phyloP scores from a whole-genome alignment of 164 flowering plant species.

The Magnolia kwangsiensis region DNA sequence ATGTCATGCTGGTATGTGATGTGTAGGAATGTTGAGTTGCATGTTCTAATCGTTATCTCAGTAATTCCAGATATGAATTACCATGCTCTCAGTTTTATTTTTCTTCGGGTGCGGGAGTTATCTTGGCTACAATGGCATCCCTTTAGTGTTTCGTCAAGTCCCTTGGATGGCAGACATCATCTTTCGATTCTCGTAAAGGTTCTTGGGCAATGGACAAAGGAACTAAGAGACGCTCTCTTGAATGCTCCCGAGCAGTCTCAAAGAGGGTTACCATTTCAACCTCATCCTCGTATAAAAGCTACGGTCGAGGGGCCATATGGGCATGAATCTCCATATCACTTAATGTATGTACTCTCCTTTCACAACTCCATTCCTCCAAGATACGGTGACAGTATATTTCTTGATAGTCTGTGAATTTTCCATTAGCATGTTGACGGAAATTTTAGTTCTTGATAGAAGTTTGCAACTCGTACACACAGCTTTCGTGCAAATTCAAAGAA shows the following conservation, averaged over 20 bases:
- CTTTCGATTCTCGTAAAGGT: constrained; percentile 76
- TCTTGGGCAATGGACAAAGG: constrained; percentile 77
- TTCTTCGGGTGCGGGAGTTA: constrained; percentile 71
- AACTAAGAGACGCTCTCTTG: constrained; percentile 39
- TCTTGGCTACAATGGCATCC: constrained; percentile 97
- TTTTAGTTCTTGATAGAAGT: too few species aligned
- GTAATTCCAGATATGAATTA: constrained; percentile 51
- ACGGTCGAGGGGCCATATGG: constrained; percentile 98
- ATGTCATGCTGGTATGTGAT: too few species aligned
- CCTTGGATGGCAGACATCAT: constrained; percentile 73
- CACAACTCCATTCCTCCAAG: neutral
- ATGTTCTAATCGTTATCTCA: neutral
- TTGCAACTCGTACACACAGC: too few species aligned
- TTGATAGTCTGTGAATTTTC: too few species aligned
- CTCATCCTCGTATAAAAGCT: constrained; percentile 38
- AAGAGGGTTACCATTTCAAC: neutral
- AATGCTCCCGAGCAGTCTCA: constrained; percentile 19
- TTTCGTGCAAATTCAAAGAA: too few species aligned
- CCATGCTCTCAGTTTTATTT: constrained; percentile 82
- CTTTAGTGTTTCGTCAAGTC: constrained; percentile 92
- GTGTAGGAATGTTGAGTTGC: neutral
- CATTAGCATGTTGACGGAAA: too few species aligned
- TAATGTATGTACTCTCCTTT: constrained; percentile 42
- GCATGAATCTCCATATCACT: constrained; percentile 76
- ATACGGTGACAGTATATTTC: too few species aligned